A percentile compares a stretch with the other conserved stretches of the same genome.
These are phyloP conservation scores for Huntiella abstrusa DNA, from an alignment of 2,329 filamentous ascomycete species.

Conservation along the genomic window DNA sequence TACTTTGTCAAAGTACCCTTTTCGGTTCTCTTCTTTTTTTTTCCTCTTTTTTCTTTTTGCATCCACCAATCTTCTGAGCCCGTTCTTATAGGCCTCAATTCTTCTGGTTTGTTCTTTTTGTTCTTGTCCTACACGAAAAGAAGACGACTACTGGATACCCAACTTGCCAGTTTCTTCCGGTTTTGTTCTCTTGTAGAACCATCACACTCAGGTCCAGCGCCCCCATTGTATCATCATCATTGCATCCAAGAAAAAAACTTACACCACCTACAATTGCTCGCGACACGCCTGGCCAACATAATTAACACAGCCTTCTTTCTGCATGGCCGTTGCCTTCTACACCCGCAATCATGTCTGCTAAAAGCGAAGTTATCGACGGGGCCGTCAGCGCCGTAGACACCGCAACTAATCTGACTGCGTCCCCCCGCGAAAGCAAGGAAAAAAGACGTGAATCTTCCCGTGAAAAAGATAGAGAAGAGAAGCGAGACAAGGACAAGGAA, in stretches of 20 bases:
- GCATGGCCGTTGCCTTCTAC: too few relatives aligned
- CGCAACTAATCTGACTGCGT: slow-evolving; percentile 8
- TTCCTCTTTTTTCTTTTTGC: neutral
- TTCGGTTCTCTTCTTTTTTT: neutral
- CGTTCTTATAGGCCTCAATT: too few relatives aligned
- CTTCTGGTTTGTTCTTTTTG: neutral
- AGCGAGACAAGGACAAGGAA: slow-evolving; percentile 7
- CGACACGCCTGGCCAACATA: too few relatives aligned
- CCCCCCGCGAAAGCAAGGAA: slow-evolving; percentile 4
- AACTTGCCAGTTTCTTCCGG: too few relatives aligned
- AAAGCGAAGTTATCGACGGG: slow-evolving; percentile 8
- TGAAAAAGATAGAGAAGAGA: slow-evolving; percentile 5
- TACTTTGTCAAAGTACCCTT: neutral
- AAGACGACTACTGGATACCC: too few relatives aligned
- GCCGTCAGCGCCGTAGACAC: slow-evolving; percentile 5
- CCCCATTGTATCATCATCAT: neutral
- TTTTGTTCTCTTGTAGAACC: neutral
- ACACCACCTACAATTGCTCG: too few relatives aligned
- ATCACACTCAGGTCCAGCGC: neutral
- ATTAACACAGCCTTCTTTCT: too few relatives aligned
- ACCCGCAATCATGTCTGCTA: slow-evolving; percentile 5
- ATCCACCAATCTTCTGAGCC: neutral
- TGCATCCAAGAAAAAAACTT: neutral
- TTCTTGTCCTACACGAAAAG: too few relatives aligned
- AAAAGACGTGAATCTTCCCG: slow-evolving; percentile 9